phyloP scores from a whole-genome alignment of 805 yeast genomes.

The Lipomyces yamadae region DNA sequence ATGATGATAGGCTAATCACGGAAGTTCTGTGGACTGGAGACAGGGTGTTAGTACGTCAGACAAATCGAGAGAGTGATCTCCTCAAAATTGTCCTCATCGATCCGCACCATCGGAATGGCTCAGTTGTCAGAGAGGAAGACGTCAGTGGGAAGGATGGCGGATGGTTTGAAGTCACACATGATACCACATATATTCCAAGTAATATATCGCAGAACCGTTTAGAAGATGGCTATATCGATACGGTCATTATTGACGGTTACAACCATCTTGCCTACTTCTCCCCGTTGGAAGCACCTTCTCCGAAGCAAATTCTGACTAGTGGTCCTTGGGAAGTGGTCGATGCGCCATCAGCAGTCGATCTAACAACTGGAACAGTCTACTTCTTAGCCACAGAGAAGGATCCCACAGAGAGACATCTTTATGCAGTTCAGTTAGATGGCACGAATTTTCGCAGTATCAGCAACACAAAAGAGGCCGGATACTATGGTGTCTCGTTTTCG shows the following conservation, averaged over 20 bases:
- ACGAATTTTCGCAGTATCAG: slow-evolving; percentile 54
- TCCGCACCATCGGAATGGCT: slow-evolving; percentile 47
- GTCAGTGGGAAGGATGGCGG: slow-evolving; percentile 54
- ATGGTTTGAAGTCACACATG: slow-evolving; percentile 80
- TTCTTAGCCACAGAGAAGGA: slow-evolving; percentile 77
- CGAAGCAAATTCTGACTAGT: slow-evolving; percentile 59
- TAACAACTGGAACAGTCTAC: slow-evolving; percentile 59
- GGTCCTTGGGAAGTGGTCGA: slow-evolving; percentile 93
- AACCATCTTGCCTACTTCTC: slow-evolving; percentile 84
- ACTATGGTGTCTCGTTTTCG: slow-evolving; percentile 75
- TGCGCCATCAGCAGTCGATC: slow-evolving; percentile 59
- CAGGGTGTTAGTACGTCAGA: slow-evolving; percentile 58
- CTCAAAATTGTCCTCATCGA: slow-evolving; percentile 62
- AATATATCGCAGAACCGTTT: slow-evolving; percentile 51
- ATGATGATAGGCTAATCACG: slow-evolving; percentile 58
- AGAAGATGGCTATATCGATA: slow-evolving; percentile 79
- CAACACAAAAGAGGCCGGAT: slow-evolving; percentile 61
- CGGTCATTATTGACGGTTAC: slow-evolving; percentile 55
- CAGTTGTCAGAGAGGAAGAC: slow-evolving; percentile 56
- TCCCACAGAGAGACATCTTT: slow-evolving; percentile 82
- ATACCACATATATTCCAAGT: slow-evolving; percentile 62
- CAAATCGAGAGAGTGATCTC: slow-evolving; percentile 70
- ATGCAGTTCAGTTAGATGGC: slow-evolving; percentile 64
- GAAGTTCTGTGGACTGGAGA: slow-evolving; percentile 75
- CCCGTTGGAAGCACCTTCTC: slow-evolving; percentile 64